phyloP scores from a whole-genome alignment of 2,329 filamentous ascomycete genomes.

The Diplodia intermedia region DNA sequence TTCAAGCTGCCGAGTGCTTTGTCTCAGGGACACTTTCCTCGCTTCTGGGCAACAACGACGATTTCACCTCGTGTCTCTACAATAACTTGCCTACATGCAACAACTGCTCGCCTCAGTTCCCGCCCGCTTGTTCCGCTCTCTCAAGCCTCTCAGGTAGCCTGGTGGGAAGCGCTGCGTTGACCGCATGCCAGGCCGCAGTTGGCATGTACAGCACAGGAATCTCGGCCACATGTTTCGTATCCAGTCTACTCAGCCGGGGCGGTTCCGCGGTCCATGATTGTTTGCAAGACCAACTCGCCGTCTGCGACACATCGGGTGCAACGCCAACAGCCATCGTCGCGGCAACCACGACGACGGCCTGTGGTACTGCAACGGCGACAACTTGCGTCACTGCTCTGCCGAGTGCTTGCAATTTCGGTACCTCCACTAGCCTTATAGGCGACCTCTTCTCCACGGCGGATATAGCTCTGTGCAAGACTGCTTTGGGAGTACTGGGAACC shows the following conservation, averaged over 20 bases:
- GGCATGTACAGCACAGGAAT: not conserved
- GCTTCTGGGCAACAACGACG: not conserved
- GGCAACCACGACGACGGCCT: not conserved
- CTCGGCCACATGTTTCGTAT: not conserved
- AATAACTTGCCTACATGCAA: constrained; percentile 4
- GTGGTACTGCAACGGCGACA: constrained; percentile 4
- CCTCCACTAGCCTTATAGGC: not conserved
- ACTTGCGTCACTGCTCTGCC: constrained; percentile 13
- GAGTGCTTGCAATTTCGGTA: not conserved
- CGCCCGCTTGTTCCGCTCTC: not conserved
- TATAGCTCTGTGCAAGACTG: not conserved
- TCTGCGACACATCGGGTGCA: not conserved
- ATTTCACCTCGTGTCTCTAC: not conserved
- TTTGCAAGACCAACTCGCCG: not conserved
- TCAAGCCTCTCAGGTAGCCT: not conserved
- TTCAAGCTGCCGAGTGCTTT: not conserved
- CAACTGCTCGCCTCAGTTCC: not conserved
- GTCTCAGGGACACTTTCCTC: not conserved
- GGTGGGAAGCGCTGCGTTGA: not conserved
- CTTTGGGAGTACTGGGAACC: not conserved
- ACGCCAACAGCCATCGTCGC: not conserved
- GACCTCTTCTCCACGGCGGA: not conserved
- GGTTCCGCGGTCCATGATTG: not conserved
- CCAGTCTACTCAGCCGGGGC: not conserved
- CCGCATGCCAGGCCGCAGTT: not conserved